Evolutionary conservation across 2,329 filamentous ascomycete genomes (phyloP), one percentile per base, ranked within the genome.

Genomic region (Aspergillus hiratsukae): DNA sequence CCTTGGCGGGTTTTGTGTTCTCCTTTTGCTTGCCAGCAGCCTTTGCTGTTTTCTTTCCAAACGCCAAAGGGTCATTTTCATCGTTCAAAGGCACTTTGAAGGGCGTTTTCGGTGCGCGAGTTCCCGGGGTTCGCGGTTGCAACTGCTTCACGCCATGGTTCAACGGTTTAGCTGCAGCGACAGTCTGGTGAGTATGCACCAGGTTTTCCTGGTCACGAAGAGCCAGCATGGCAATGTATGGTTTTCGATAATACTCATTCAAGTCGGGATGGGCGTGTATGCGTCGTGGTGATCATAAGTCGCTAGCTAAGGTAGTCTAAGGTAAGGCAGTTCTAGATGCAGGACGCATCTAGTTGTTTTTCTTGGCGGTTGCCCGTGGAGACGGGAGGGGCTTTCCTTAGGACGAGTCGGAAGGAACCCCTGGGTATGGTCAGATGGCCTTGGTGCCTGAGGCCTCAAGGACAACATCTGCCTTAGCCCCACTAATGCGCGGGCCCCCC

Each of bases 161-260:
- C 63, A 87, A 76, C 51, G 85, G 86, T 74, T 96, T 96, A 17
- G 84, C 81, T 14, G 86, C 83, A 25, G 86, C 86, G 51, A 80
- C 83, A 58, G 86, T 82, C 70, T 91, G 90, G 71, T 88, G 88
- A 63, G 81, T 83, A 71, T 90, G 86, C 66, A 90, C 83, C 72
- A 90, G 77, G 75, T 97, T 97, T 75, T 97, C 92, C 77, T 96
- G 91, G 74, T 96, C 89, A 66, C 86, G 84, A 69, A 87, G 81
- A 58, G 89, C 89, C 70, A 91, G 80, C 90, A 92, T 96, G 57
- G 60, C 78, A 67, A 64, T 66, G 59, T 57, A 55, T 61, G 29
- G 21, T 58, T 28, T 54, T 52, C 57, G 35, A 43, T 19, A 28
- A 41, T 62, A 46, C 41, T 61, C 66, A 69, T 70, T 52, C 58